Conservation (phyloP, 192 early-diverging fungal species). For the Spizellomyces punctatus region DNA sequence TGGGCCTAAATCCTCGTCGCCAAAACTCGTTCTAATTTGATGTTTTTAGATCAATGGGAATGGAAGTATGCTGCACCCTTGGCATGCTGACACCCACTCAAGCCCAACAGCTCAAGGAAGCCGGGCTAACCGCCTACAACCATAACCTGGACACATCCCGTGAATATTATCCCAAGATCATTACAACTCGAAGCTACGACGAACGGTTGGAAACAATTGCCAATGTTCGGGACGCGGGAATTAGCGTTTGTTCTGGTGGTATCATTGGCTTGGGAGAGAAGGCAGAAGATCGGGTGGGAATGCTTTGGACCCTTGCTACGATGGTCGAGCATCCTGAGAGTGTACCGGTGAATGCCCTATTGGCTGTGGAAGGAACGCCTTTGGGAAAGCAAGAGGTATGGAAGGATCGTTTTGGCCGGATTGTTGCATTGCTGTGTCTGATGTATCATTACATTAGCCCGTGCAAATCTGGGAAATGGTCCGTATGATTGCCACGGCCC, state of each 20-base stretch:
- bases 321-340: constrained; percentile 73
- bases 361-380: constrained; percentile 82
- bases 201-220: constrained; percentile 76
- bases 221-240: constrained; percentile 74
- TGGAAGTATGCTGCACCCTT: constrained; percentile 87
- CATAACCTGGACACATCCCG: constrained; percentile 83
- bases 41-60: constrained; percentile 60
- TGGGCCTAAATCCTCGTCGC: constrained; percentile 3
- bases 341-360: constrained; percentile 79
- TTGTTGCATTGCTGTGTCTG: neutral
- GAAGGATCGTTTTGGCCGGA: constrained; percentile 9
- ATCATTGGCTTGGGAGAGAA: constrained; percentile 83
- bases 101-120: constrained; percentile 75
- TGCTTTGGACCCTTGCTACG: constrained; percentile 75
- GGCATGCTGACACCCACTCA: constrained; percentile 78
- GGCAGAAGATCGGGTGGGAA: constrained; percentile 69
- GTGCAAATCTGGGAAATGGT: constrained; percentile 84
- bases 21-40: neutral
- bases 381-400: constrained; percentile 67
- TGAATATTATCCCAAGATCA: constrained; percentile 79
- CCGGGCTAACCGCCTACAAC: constrained; percentile 85
- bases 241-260: constrained; percentile 81
- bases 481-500: constrained; percentile 81
- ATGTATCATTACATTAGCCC: constrained; percentile 40
- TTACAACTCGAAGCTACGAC: constrained; percentile 79